Conservation (phyloP, 345 rosid genomes). For the Hibiscus trionum region DNA sequence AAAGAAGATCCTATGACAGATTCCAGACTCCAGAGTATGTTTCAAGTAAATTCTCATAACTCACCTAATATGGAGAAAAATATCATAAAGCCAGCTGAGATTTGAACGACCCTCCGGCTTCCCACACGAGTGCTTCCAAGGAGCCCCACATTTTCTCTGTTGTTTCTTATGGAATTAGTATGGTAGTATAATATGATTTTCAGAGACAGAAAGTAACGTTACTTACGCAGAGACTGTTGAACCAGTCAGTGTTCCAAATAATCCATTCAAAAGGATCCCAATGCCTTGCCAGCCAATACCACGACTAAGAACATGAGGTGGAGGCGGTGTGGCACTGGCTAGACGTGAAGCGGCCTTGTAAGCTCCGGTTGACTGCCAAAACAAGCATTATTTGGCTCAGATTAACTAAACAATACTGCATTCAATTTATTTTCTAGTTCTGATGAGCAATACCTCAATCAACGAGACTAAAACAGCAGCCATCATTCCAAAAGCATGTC, state of each 20-base stretch:
- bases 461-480: conserved; percentile 90
- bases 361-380: conserved; percentile 75
- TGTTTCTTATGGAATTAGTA: conserved; percentile 15
- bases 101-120: conserved; percentile 94
- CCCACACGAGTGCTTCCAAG: conserved; percentile 97
- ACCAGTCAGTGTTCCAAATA: conserved; percentile 83
- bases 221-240: conserved; percentile 80
- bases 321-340: conserved; percentile 99
- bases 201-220: neutral
- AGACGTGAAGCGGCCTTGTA: conserved; percentile 94
- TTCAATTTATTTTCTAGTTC: neutral
- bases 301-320: conserved; percentile 97
- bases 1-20: neutral
- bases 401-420: neutral
- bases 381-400: conserved; percentile 9
- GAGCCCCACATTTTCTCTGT: conserved; percentile 92
- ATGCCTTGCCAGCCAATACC: conserved; percentile 99
- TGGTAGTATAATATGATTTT: conserved; percentile 2
- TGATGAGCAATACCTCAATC: conserved; percentile 54
- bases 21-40: neutral
- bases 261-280: conserved; percentile 77
- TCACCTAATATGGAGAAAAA: conserved; percentile 89
- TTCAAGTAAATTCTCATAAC: conserved; percentile 8
- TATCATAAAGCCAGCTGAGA: conserved; percentile 97
- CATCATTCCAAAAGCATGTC: conserved; percentile 98